A percentile compares a stretch with the other conserved stretches of the same genome.
These are phyloP conservation scores for Amanita fuliginea DNA, from an alignment of 768 basidiomycete species.

Conservation along the genomic window DNA sequence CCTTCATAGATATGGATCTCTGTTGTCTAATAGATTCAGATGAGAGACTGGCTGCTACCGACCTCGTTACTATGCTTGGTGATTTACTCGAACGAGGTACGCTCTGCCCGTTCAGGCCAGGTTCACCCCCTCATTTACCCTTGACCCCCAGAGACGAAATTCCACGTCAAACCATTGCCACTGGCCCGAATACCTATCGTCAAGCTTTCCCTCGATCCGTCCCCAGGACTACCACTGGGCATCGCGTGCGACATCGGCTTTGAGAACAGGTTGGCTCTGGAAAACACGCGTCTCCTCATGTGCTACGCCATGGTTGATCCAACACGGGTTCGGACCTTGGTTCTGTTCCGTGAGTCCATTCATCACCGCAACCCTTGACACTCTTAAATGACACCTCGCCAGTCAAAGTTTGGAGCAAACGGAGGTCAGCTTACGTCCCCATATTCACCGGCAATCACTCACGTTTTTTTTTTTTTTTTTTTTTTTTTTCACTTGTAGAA, in stretches of 20 bases:
- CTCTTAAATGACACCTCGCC: conserved; percentile 11
- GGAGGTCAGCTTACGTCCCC: conserved; percentile 44
- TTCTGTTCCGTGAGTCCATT: conserved; percentile 80
- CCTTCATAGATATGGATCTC: conserved; percentile 89
- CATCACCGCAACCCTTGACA: neutral
- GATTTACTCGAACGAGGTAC: conserved; percentile 87
- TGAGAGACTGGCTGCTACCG: conserved; percentile 66
- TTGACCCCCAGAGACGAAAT: conserved; percentile 68
- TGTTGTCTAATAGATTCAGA: conserved; percentile 92
- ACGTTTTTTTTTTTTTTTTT: neutral
- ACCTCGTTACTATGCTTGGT: conserved; percentile 90
- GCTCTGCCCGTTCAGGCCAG: conserved; percentile 12
- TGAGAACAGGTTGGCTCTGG: conserved; percentile 92
- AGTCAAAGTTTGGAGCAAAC: conserved; percentile 99
- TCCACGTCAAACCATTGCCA: conserved; percentile 91
- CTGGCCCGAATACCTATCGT: conserved; percentile 98
- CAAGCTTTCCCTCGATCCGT: conserved; percentile 87
- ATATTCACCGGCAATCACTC: neutral
- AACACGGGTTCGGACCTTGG: conserved; percentile 84
- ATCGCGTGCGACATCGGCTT: conserved; percentile 99
- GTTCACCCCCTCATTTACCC: conserved; percentile 1
- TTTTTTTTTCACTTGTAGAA: conserved; percentile 31
- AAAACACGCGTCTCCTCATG: conserved; percentile 92
- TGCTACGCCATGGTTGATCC: conserved; percentile 98
- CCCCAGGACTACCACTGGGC: conserved; percentile 68